Base-by-base conservation (phyloP, 2,329 filamentous ascomycete genomes). In the Ophioceras dolichostomum region DNA sequence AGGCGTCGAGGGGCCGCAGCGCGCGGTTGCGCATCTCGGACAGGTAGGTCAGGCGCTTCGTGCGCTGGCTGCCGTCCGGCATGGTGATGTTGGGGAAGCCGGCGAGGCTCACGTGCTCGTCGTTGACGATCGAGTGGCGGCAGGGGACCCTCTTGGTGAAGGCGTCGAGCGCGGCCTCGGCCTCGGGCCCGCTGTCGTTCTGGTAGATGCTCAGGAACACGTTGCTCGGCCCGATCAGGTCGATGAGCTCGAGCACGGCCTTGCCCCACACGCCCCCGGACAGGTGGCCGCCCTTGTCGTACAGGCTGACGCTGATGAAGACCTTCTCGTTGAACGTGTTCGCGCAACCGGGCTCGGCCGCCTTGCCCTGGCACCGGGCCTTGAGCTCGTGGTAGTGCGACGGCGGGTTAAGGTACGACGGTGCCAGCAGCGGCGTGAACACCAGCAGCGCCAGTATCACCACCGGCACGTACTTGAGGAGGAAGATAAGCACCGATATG, bases 131-230 rank as follows among this genome's bases (percentile, higher is more conserved):
- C 2, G 59, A 58, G 46, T 66, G 61, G 24, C 60, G 51, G 41
- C 60, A 62, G 42, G 65, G 51, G 2, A 70, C 48, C 24, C 48
- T 62, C n/a, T 56, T 49, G 38, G 67, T 64, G 32, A 85, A 65
- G 3, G 59, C 54, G 21, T 58, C 48, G 38, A 86, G 58, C 0
- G 78, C 75, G 24, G 58, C 53, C 39, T 62, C 63, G 13, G 74
- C 76, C 21, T 62, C 57, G 2, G 64, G 57, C 2, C 77, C 76
- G 22, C 78, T 72, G 49, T 82, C 74, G 47, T 83, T 81, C 51
- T 83, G 81, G 53, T 84, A 86, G 22, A 87, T 71, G 54, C 78
- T 83, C 38, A 87, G 55, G 49, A 76, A 83, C 2, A 80, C 74
- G 48, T 84, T 81, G 26, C 79, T 61, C 12, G 68, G 65, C 0